Percentiles rank a stretch among this genome's conserved stretches.
Conservation (phyloP, 805 yeast species). For the Spathaspora girioi region DNA sequence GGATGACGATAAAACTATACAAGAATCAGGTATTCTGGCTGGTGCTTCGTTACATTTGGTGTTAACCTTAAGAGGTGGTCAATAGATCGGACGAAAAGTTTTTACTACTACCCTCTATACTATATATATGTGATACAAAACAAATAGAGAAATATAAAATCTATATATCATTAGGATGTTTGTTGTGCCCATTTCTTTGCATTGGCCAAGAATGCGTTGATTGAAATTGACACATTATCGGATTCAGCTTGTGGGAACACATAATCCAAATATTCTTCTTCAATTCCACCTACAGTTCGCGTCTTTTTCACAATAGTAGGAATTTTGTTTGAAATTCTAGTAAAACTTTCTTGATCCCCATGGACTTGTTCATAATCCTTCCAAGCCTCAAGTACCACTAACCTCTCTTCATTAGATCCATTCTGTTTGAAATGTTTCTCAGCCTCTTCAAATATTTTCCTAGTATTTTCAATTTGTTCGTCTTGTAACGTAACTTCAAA, state of each 20-base stretch:
- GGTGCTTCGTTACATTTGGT: constrained; percentile 90
- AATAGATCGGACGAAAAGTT: neutral
- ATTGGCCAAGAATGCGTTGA: constrained; percentile 38
- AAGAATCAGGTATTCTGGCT: constrained; percentile 69
- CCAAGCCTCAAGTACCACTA: constrained; percentile 57
- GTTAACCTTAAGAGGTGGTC: constrained; percentile 88
- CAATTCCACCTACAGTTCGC: constrained; percentile 41
- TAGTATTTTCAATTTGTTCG: constrained; percentile 46
- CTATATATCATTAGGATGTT: neutral
- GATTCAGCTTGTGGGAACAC: constrained; percentile 63
- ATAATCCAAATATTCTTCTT: constrained; percentile 57
- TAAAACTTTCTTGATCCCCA: constrained; percentile 45
- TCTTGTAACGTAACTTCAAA: constrained; percentile 50
- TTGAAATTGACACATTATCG: constrained; percentile 11
- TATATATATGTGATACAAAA: neutral
- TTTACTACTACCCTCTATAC: neutral
- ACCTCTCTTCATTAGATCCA: constrained; percentile 41
- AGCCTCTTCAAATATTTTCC: constrained; percentile 57
- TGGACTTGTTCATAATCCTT: constrained; percentile 59
- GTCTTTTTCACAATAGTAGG: constrained; percentile 53
- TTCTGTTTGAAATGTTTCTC: constrained; percentile 37
- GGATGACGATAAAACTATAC: constrained; percentile 77
- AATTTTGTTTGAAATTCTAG: constrained; percentile 38
- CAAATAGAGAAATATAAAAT: neutral
- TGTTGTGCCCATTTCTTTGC: constrained; percentile 26